phyloP scores from a whole-genome alignment of 1,284 basidiomycete genomes.

The Neonothopanus nambi region DNA sequence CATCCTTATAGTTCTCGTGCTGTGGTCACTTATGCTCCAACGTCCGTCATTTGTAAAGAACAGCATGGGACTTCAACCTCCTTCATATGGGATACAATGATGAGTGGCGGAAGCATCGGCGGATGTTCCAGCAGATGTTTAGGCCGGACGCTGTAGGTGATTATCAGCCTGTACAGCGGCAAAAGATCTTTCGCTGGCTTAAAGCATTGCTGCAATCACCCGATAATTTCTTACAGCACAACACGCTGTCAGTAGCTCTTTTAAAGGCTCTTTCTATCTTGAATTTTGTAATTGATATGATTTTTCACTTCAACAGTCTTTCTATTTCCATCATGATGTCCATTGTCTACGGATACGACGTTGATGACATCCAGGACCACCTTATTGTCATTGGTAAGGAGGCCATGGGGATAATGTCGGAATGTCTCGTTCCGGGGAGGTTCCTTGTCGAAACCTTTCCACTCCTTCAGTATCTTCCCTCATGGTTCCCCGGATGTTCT shows the following conservation, averaged over 20 bases:
- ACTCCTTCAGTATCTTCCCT: neutral
- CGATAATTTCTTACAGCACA: neutral
- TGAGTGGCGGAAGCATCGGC: constrained; percentile 2
- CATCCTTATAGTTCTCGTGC: too few relatives aligned
- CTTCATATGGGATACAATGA: constrained; percentile 9
- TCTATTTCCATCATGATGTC: constrained; percentile 3
- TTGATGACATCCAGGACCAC: neutral
- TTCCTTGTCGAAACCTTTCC: constrained; percentile 1
- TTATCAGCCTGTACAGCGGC: constrained; percentile 3
- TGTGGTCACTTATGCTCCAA: neutral
- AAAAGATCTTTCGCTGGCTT: neutral
- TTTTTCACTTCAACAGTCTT: neutral
- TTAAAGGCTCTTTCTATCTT: neutral
- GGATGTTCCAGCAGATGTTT: constrained; percentile 7
- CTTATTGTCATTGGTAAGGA: neutral
- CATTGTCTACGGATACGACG: neutral
- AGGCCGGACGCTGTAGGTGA: constrained; percentile 1
- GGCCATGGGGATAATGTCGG: neutral
- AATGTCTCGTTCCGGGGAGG: constrained; percentile 1
- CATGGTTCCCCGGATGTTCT: neutral
- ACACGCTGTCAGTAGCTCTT: neutral
- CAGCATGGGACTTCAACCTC: constrained; percentile 3
- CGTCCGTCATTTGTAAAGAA: neutral
- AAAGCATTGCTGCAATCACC: neutral
- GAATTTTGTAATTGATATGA: neutral